Conservation (phyloP, 2,329 filamentous ascomycete species). For the Pseudogymnoascus sp. region DNA sequence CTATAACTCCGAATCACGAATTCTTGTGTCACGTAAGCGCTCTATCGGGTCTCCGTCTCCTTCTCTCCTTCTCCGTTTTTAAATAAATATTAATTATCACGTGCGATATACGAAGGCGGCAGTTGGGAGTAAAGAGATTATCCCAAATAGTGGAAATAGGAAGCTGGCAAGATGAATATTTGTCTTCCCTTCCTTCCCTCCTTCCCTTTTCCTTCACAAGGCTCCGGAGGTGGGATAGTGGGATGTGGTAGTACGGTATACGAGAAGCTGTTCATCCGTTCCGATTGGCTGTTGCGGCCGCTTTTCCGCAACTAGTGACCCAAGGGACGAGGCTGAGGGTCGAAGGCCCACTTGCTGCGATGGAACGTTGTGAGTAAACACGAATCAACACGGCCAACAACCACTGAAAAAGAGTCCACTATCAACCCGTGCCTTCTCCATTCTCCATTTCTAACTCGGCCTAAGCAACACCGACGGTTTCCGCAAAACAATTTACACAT, state of each 20-base stretch:
- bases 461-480: background rate
- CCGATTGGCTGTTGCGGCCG: conserved; percentile 5
- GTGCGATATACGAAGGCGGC: background rate
- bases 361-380: conserved; percentile 8
- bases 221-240: background rate
- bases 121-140: background rate
- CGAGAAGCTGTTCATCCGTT: background rate
- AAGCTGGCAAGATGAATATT: background rate
- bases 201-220: conserved; percentile 5
- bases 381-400: background rate
- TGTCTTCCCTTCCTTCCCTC: background rate
- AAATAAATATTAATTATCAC: background rate
- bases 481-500: background rate
- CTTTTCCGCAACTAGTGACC: background rate
- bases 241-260: background rate
- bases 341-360: background rate
- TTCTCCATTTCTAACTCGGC: background rate
- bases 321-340: background rate
- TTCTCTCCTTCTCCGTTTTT: background rate
- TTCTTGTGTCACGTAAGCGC: background rate
- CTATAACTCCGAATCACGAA: background rate
- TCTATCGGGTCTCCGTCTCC: background rate
- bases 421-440: background rate
- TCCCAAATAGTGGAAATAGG: background rate
- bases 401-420: background rate